Evolutionary conservation across 164 flowering plant species (phyloP).

Genomic region (Piper longum): DNA sequence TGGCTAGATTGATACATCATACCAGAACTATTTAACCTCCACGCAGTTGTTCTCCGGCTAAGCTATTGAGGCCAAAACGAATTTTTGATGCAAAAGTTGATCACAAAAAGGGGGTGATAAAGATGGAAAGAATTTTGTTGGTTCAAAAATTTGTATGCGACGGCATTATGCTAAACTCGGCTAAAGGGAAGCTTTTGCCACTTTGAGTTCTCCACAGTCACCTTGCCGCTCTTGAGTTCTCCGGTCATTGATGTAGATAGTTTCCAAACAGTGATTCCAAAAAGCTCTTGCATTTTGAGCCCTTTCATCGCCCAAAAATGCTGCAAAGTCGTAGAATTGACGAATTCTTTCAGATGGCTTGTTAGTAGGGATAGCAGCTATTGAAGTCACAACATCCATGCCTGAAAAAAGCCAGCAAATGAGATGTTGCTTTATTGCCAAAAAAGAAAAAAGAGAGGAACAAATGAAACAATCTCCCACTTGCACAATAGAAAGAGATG

Average conservation of each 20-base stretch:
- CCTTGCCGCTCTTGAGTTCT: no score
- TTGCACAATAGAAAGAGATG: not conserved
- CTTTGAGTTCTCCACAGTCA: conserved; percentile 79
- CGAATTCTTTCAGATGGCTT: conserved; percentile 65
- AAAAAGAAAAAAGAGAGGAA: not conserved
- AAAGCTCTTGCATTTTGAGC: conserved; percentile 70
- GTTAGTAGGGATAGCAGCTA: conserved; percentile 82
- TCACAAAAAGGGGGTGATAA: no score
- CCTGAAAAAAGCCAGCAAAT: conserved; percentile 30
- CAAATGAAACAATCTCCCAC: not conserved
- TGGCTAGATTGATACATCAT: no score
- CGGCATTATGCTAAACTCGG: conserved; percentile 48
- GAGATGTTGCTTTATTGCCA: not conserved
- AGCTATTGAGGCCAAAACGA: no score
- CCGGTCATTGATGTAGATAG: conserved; percentile 71
- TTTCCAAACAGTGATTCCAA: conserved; percentile 85
- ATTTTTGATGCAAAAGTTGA: no score
- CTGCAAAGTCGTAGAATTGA: conserved; percentile 73
- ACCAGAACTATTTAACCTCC: no score
- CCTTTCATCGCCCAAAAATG: conserved; percentile 84
- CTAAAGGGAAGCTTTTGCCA: conserved; percentile 64
- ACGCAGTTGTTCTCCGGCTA: no score
- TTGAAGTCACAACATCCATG: conserved; percentile 61
- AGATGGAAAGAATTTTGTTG: no score
- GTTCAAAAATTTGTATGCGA: no score